Conservation (phyloP, 352 stramenopile species). For the Blastocystis sp. region DNA sequence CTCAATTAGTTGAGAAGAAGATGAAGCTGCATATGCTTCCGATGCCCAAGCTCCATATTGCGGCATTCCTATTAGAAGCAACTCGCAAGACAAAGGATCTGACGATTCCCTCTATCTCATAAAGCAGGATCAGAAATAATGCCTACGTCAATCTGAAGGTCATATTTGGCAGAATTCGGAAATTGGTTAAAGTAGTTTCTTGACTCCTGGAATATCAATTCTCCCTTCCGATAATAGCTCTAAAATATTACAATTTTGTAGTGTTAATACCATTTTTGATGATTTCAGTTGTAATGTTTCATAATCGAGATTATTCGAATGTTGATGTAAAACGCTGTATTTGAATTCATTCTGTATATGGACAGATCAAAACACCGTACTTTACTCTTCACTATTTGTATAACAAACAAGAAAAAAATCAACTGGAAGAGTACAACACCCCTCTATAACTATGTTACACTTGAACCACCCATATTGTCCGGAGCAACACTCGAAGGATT, state of each 20-base stretch:
- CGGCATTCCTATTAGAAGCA: background rate
- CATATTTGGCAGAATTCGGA: background rate
- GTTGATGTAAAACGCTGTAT: too few relatives aligned
- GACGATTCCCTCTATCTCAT: background rate
- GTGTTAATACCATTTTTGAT: background rate
- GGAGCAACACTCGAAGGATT: background rate
- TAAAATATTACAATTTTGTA: background rate
- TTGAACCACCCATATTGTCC: background rate
- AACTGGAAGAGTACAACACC: background rate
- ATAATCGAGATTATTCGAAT: too few relatives aligned
- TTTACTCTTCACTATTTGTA: background rate
- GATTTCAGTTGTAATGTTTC: background rate
- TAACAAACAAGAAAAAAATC: background rate
- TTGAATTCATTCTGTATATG: too few relatives aligned
- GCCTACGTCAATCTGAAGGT: background rate
- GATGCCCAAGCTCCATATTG: background rate
- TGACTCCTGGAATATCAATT: background rate
- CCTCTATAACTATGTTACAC: background rate
- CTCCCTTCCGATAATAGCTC: background rate
- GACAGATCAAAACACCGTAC: too few relatives aligned
- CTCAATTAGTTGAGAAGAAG: background rate
- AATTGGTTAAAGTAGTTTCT: background rate
- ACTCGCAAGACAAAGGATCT: background rate
- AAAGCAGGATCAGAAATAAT: background rate
- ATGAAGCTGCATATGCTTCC: background rate